These are phyloP conservation scores for Sclerotinia trifoliorum DNA, from an alignment of 2,329 filamentous ascomycete genomes.

Conservation along the genomic window DNA sequence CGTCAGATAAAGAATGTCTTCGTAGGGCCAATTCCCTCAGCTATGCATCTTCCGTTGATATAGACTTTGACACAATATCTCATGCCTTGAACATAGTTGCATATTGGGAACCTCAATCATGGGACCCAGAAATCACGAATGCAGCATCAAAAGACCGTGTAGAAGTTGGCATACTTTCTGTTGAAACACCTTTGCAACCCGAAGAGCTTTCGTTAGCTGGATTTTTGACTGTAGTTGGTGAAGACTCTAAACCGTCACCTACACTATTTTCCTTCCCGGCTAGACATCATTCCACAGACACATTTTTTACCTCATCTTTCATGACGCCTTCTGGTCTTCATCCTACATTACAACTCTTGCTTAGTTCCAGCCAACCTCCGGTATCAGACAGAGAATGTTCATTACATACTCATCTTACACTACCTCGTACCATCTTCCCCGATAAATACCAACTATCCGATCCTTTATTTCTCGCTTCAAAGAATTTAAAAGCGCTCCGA, in stretches of 20 bases:
- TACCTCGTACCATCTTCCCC: constrained; percentile 78
- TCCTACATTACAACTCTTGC: constrained; percentile 69
- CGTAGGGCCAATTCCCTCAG: constrained; percentile 47
- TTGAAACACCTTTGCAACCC: constrained; percentile 61
- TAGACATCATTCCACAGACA: constrained; percentile 62
- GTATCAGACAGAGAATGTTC: constrained; percentile 59
- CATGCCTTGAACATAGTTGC: constrained; percentile 64
- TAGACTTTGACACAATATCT: constrained; percentile 72
- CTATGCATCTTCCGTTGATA: constrained; percentile 65
- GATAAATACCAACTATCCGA: constrained; percentile 85
- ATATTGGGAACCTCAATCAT: constrained; percentile 53
- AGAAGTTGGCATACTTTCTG: constrained; percentile 77
- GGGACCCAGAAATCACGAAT: constrained; percentile 34
- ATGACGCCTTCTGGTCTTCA: constrained; percentile 76
- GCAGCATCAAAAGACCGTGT: constrained; percentile 52
- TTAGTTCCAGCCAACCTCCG: constrained; percentile 55
- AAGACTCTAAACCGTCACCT: constrained; percentile 68
- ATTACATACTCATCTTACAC: constrained; percentile 76
- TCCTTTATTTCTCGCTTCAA: constrained; percentile 72
- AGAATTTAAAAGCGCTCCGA: constrained; percentile 69
- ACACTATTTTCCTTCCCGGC: constrained; percentile 82
- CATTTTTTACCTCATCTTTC: constrained; percentile 63
- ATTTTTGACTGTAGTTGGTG: constrained; percentile 73
- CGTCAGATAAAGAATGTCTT: constrained; percentile 50
- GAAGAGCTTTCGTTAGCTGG: constrained; percentile 79